Percentiles rank a stretch among this genome's conserved stretches.
phyloP scores from a whole-genome alignment of 2,329 filamentous ascomycete species.

The Ceratocystiopsis minuta region DNA sequence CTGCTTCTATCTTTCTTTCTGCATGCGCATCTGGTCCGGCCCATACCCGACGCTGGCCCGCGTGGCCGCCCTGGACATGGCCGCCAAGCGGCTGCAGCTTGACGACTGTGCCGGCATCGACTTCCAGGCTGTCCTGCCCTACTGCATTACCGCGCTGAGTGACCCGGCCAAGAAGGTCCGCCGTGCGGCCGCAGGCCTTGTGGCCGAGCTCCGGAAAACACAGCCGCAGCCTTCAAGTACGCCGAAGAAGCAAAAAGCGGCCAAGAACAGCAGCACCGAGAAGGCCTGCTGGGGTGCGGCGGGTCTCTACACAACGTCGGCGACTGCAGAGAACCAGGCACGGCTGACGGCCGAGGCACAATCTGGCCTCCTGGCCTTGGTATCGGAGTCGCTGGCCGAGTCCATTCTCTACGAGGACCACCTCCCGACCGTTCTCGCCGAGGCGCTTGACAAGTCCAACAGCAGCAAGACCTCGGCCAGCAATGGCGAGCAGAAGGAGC shows the following conservation, averaged over 20 bases:
- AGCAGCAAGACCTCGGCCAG: not conserved
- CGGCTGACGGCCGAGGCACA: slow-evolving; percentile 38
- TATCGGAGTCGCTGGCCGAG: slow-evolving; percentile 51
- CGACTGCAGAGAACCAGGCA: slow-evolving; percentile 17
- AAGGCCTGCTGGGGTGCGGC: slow-evolving; percentile 36
- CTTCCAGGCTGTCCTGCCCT: slow-evolving; percentile 69
- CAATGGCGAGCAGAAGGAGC: not conserved
- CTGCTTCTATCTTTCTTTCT: slow-evolving; percentile 57
- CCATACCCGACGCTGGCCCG: slow-evolving; percentile 51
- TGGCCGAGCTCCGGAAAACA: slow-evolving; percentile 34
- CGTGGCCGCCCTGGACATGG: slow-evolving; percentile 48
- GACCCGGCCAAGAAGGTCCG: slow-evolving; percentile 64
- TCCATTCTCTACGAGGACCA: slow-evolving; percentile 64
- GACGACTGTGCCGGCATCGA: slow-evolving; percentile 36
- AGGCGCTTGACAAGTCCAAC: slow-evolving; percentile 33
- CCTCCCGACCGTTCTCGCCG: slow-evolving; percentile 44
- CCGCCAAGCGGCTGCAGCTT: slow-evolving; percentile 36
- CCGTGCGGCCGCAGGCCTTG: slow-evolving; percentile 51
- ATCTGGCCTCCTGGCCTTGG: slow-evolving; percentile 40
- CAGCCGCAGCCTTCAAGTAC: slow-evolving; percentile 18
- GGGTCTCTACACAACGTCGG: slow-evolving; percentile 43
- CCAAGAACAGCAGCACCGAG: not conserved
- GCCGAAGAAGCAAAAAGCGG: slow-evolving; percentile 2
- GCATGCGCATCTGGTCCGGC: slow-evolving; percentile 57
- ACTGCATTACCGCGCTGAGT: slow-evolving; percentile 53